Evolutionary conservation across 2,329 filamentous ascomycete genomes (phyloP).

Genomic region (Biscogniauxia sp.): DNA sequence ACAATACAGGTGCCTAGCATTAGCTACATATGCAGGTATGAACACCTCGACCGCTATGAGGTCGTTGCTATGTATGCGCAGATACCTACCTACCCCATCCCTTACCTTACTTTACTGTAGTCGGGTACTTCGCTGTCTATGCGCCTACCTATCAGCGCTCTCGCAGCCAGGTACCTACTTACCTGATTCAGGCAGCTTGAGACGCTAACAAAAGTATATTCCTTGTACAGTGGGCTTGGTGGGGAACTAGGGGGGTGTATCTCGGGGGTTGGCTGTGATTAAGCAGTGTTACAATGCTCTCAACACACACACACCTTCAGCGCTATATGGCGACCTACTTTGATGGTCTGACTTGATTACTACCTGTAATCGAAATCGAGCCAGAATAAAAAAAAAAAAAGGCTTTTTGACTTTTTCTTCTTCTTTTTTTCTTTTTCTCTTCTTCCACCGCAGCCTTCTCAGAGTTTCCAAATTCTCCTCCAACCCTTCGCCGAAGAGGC

Average conservation of each 20-base stretch:
- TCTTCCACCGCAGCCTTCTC: neutral
- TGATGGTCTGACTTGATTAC: neutral
- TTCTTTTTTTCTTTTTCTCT: neutral
- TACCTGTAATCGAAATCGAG: neutral
- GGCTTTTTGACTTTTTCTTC: neutral
- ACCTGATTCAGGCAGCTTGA: neutral
- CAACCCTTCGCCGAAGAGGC: conserved; percentile 1
- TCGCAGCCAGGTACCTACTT: neutral
- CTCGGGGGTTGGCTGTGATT: neutral
- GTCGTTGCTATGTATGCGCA: neutral
- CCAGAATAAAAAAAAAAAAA: neutral
- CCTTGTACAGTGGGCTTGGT: neutral
- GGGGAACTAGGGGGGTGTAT: neutral
- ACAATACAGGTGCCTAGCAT: neutral
- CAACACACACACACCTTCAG: neutral
- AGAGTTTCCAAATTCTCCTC: neutral
- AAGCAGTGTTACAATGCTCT: neutral
- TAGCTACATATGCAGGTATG: neutral
- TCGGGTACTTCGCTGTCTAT: neutral
- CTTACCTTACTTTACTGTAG: neutral
- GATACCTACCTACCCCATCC: neutral
- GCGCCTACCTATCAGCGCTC: neutral
- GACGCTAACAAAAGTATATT: neutral
- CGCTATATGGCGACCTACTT: neutral
- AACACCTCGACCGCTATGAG: neutral